Evolutionary conservation across 495 filamentous ascomycete species (phyloP).

Genomic region (Annulohypoxylon stygium): DNA sequence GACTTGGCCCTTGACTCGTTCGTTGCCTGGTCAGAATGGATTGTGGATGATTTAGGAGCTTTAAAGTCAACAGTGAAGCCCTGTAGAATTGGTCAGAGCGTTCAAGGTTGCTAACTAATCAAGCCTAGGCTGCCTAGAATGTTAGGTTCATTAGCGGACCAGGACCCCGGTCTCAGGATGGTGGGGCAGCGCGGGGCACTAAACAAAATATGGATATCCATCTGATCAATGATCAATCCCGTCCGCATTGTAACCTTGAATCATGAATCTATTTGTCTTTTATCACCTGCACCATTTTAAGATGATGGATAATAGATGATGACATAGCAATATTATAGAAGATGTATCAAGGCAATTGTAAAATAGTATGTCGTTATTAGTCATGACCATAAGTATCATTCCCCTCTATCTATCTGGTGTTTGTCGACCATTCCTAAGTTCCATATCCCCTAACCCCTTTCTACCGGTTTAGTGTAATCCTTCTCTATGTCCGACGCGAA

Average conservation of each 20-base stretch:
- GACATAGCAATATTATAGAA: background rate
- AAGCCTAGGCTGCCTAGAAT: background rate
- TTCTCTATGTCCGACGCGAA: background rate
- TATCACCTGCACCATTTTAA: background rate
- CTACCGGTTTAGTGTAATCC: conserved; percentile 12
- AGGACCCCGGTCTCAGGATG: conserved; percentile 3
- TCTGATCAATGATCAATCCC: background rate
- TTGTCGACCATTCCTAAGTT: background rate
- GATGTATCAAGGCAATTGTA: background rate
- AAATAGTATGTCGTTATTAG: conserved; percentile 20
- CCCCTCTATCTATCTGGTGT: conserved; percentile 1
- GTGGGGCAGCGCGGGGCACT: conserved; percentile 7
- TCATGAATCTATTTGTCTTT: background rate
- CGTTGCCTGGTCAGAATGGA: conserved; percentile 37
- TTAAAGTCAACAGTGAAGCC: conserved; percentile 29
- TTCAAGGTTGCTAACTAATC: too few species aligned
- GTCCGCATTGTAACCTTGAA: too few species aligned
- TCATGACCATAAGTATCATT: conserved; percentile 21
- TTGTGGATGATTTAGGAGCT: conserved; percentile 4
- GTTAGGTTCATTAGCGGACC: background rate
- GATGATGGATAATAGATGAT: too few species aligned
- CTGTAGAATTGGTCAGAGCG: background rate
- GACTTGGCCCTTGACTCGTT: background rate
- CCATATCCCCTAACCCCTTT: background rate
- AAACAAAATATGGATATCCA: background rate